Evolutionary conservation across 495 filamentous ascomycete genomes (phyloP).

Genomic region (Penicillium psychrofluorescens): DNA sequence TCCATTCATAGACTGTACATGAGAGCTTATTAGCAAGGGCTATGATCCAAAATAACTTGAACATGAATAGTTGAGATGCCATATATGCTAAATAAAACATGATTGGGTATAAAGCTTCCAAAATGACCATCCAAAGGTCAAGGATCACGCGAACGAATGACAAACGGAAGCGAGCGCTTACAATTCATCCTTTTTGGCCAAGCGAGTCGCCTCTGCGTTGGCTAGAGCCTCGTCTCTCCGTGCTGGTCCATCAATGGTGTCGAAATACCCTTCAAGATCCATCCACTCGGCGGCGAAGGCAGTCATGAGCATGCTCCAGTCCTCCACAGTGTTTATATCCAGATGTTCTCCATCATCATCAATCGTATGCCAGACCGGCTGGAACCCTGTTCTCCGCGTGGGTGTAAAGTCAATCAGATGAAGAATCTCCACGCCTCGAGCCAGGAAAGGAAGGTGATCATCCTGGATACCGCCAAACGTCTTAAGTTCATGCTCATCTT

Average conservation of each 20-base stretch:
- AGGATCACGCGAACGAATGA: not conserved
- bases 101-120: slow-evolving; percentile 10
- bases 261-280: slow-evolving; percentile 64
- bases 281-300: slow-evolving; percentile 92
- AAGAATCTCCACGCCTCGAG: slow-evolving; percentile 74
- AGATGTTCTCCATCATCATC: slow-evolving; percentile 82
- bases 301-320: slow-evolving; percentile 77
- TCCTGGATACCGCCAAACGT: slow-evolving; percentile 56
- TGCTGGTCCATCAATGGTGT: not conserved
- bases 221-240: slow-evolving; percentile 5
- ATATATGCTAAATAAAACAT: not conserved
- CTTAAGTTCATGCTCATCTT: slow-evolving; percentile 39
- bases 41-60: not conserved
- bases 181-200: slow-evolving; percentile 36
- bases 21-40: slow-evolving; percentile 1
- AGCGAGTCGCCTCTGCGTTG: slow-evolving; percentile 9
- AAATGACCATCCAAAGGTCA: not conserved
- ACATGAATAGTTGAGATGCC: not conserved
- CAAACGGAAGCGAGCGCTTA: slow-evolving; percentile 27
- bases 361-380: slow-evolving; percentile 77
- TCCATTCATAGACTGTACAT: slow-evolving; percentile 10
- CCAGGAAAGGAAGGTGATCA: slow-evolving; percentile 86
- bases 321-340: slow-evolving; percentile 73
- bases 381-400: slow-evolving; percentile 45
- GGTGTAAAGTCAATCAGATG: slow-evolving; percentile 72